Evolutionary conservation across 2,329 filamentous ascomycete genomes (phyloP).

Genomic region (Fusarium sublunatum): DNA sequence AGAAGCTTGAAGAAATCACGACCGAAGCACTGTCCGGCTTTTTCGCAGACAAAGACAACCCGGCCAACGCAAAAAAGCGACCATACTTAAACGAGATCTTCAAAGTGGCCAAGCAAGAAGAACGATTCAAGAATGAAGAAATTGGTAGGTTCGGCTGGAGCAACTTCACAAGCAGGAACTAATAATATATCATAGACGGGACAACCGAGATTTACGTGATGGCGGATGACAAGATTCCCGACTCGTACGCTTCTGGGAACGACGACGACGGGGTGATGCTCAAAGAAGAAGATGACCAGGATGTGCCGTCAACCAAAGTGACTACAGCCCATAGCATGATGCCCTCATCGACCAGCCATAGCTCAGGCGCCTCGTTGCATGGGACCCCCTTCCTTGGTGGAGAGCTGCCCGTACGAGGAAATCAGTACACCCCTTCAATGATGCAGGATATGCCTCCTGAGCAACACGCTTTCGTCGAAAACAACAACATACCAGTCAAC

Average conservation of each 20-base stretch:
- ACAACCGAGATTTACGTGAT: slow-evolving; percentile 62
- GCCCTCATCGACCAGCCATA: slow-evolving; percentile 52
- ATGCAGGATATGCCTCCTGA: slow-evolving; percentile 57
- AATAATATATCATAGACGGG: slow-evolving; percentile 54
- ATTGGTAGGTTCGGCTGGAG: slow-evolving; percentile 60
- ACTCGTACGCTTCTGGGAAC: slow-evolving; percentile 61
- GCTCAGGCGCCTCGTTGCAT: slow-evolving; percentile 49
- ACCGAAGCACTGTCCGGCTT: slow-evolving; percentile 68
- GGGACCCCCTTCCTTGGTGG: slow-evolving; percentile 53
- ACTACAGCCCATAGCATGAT: slow-evolving; percentile 51
- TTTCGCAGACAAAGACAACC: slow-evolving; percentile 64
- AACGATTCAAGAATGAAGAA: slow-evolving; percentile 65
- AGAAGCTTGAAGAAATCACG: slow-evolving; percentile 68
- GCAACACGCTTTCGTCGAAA: slow-evolving; percentile 56
- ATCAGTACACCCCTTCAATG: slow-evolving; percentile 56
- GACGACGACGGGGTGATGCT: slow-evolving; percentile 56
- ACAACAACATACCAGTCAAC: slow-evolving; percentile 50
- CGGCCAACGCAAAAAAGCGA: slow-evolving; percentile 66
- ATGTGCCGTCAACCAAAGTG: slow-evolving; percentile 52
- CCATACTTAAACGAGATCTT: slow-evolving; percentile 70
- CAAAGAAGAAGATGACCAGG: slow-evolving; percentile 58
- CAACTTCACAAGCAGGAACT: slow-evolving; percentile 2
- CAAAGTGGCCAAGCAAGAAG: slow-evolving; percentile 67
- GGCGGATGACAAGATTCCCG: slow-evolving; percentile 63
- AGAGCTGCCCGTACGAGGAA: slow-evolving; percentile 58